Evolutionary conservation across 495 filamentous ascomycete genomes (phyloP).

Genomic region (Poronia punctata): DNA sequence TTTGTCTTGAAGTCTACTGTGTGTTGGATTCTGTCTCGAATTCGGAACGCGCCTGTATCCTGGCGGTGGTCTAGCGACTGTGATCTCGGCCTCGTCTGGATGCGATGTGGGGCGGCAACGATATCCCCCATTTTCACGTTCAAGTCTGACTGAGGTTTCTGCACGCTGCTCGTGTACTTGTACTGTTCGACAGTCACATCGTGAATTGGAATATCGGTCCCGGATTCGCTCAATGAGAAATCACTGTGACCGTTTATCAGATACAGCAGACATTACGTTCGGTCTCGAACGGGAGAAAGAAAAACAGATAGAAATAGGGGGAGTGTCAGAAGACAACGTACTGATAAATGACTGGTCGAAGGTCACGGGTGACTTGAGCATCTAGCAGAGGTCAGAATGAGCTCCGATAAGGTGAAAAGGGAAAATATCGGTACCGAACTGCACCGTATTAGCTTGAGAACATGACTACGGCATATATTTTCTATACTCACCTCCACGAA

Average conservation of each 20-base stretch:
- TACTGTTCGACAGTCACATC: conserved; percentile 31
- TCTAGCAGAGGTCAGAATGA: conserved; percentile 12
- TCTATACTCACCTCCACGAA: conserved; percentile 31
- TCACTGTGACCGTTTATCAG: no score
- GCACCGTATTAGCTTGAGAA: neutral
- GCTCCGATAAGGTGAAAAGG: neutral
- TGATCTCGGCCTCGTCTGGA: neutral
- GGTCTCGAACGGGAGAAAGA: no score
- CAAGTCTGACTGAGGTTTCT: neutral
- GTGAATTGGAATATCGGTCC: conserved; percentile 32
- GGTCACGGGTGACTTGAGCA: conserved; percentile 35
- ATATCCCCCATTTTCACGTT: neutral
- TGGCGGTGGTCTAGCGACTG: neutral
- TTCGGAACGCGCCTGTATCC: conserved; percentile 2
- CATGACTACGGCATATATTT: no score
- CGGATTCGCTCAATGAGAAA: conserved; percentile 33
- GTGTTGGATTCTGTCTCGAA: conserved; percentile 24
- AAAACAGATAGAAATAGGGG: no score
- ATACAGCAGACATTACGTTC: no score
- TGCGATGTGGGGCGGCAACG: neutral
- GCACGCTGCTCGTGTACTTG: conserved; percentile 2
- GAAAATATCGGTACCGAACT: neutral
- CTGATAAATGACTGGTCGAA: conserved; percentile 34
- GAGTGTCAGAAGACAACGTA: no score
- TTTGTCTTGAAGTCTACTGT: conserved; percentile 28